Base-by-base conservation (phyloP, 2,329 filamentous ascomycete genomes). In the Pseudopyrenochaeta lycopersici region DNA sequence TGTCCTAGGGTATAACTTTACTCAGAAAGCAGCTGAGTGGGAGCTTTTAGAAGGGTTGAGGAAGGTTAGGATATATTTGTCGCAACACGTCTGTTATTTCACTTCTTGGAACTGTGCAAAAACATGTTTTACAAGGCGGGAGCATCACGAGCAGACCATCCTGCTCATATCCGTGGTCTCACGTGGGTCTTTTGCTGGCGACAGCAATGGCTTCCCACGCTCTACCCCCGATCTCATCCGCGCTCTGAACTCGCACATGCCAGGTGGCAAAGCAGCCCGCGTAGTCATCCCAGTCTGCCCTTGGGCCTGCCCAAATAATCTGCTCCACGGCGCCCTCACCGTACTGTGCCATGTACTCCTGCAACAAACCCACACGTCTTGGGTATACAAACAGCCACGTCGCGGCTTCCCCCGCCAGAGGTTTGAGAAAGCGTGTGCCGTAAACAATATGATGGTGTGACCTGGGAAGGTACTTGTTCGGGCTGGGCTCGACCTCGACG, bases 371-470 rank as follows among this genome's bases (percentile, higher is more conserved):
- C 3, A 80, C 74, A n/a, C 80, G 72, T 12, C 81, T 77, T 1
- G 83, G 83, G 60, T 85, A 85, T 21, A 84, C 79, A 67, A 85
- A 84, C 54, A 85, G 68, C 78, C 82, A 80, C n/a, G 71, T 73
- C 1, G 60, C 53, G 7, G 80, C 80, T n/a, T 77, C 58, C 4
- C 67, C 55, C 2, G 80, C 81, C 10, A 78, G 68, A 1, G 74
- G 49, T 46, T 77, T 76, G 7, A 83, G 59, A 29, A 76, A 77
- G 63, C 78, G 78, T 0, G 80, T 78, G 1, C 79, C 80, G 7
- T 67, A 51, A 5, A 84, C 82, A 7, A 73, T 60, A 38, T 78
- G 66, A 60, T 83, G 74, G 12, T 75, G 63, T 12, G 77, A 56
- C 17, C 71, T 66, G 1, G 77, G 72, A 5, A 85, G 70, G 56